Evolutionary conservation across 208 protist genomes (phyloP), one percentile per base, ranked within the genome.

Genomic region (Leishmania mexicana): DNA sequence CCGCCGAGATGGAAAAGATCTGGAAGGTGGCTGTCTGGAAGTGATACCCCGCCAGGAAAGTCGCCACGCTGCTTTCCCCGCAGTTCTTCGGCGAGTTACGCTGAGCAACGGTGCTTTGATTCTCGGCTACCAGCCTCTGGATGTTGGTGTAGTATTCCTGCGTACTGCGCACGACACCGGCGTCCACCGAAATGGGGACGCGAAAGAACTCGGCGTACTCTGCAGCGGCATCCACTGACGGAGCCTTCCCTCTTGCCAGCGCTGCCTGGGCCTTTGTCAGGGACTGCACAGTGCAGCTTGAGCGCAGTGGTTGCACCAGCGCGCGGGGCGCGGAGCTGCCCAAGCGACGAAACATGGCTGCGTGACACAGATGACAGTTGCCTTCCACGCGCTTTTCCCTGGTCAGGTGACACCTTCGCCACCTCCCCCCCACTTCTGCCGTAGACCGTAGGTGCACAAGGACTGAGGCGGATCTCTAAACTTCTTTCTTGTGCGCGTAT

Each of bases 21-120:
- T 79, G 57, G 71, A 90, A 85, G 0, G 38, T 64, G 28, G 75
- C 64, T 2, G 71, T 81, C 24, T 77, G 76, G 42, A 83, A 57
- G 78, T 93, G 76, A 67, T 87, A 92, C 51, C 81, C 80, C 17
- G 81, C 77, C 1, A 96, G 85, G 79, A 96, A 90, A 10, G 94
- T 57, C 1, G 89, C 81, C 15, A 93, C 73, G n/a, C 81, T 83
- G 17, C 79, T 60, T 13, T 76, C 53, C 4, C 51, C 54, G 15
- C 67, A 45, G 49, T 85, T 81, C 62, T 57, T 60, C 51, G 64
- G 77, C 68, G 88, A 79, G 40, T 87, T 57, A 2, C 83, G 21
- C 75, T 38, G 84, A 73, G 87, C 51, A 3, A 75, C 80, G 24
- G 73, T 45, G 35, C 62, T 80, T 19, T 88, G 83, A 40, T 85